Conservation (phyloP, 2,329 filamentous ascomycete genomes). For the Metarhizium guizhouense region DNA sequence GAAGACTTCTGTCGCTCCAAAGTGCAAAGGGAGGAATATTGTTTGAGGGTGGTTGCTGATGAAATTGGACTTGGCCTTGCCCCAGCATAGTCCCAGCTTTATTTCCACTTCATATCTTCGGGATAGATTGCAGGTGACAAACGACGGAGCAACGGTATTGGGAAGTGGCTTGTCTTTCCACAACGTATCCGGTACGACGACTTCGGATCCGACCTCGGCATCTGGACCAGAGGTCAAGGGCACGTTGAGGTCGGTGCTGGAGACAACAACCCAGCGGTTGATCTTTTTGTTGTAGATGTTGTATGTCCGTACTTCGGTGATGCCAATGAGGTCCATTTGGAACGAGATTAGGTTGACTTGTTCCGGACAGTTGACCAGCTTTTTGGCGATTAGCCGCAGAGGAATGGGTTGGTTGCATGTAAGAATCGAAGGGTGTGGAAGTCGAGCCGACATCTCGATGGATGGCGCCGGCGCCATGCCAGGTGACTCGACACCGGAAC, state of each 20-base stretch:
- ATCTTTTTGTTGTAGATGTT: slow-evolving; percentile 62
- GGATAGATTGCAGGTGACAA: slow-evolving; percentile 79
- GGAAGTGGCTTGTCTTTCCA: slow-evolving; percentile 70
- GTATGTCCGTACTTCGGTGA: slow-evolving; percentile 71
- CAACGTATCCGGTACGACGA: slow-evolving; percentile 57
- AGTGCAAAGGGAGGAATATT: slow-evolving; percentile 68
- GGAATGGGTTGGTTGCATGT: slow-evolving; percentile 85
- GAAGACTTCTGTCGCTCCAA: slow-evolving; percentile 67
- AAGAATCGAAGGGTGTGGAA: slow-evolving; percentile 80
- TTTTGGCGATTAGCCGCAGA: slow-evolving; percentile 70
- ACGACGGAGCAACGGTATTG: slow-evolving; percentile 79
- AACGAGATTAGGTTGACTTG: slow-evolving; percentile 68
- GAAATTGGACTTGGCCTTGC: slow-evolving; percentile 36
- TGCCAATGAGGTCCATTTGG: slow-evolving; percentile 73
- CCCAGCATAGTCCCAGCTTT: slow-evolving; percentile 68
- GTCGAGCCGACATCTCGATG: slow-evolving; percentile 66
- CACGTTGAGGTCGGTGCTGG: slow-evolving; percentile 61
- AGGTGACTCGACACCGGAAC: slow-evolving; percentile 17
- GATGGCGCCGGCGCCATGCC: slow-evolving; percentile 41
- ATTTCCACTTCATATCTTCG: slow-evolving; percentile 79
- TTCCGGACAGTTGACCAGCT: slow-evolving; percentile 59
- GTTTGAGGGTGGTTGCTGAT: slow-evolving; percentile 40
- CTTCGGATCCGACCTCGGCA: slow-evolving; percentile 54
- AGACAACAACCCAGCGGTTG: slow-evolving; percentile 67
- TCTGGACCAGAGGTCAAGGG: slow-evolving; percentile 51